phyloP scores from a whole-genome alignment of 495 filamentous ascomycete genomes.

The Aspergillus nidulans region DNA sequence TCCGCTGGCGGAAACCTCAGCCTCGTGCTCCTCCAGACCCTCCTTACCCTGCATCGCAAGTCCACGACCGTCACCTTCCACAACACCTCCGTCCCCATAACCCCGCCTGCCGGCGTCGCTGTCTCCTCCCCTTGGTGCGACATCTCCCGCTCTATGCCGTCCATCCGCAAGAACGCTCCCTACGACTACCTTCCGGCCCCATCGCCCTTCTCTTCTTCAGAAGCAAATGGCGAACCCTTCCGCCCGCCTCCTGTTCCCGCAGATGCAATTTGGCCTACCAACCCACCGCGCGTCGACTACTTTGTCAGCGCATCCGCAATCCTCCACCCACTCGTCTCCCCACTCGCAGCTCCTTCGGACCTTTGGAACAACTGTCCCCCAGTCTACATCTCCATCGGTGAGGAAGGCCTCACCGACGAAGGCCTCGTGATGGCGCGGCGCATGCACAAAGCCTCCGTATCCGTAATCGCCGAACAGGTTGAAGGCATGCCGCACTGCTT shows the following conservation, averaged over 20 bases:
- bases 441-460: conserved; percentile 56
- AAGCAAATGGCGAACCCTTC: conserved; percentile 9
- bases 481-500: conserved; percentile 92
- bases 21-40: conserved; percentile 65
- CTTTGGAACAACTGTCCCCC: conserved; percentile 68
- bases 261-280: conserved; percentile 66
- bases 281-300: conserved; percentile 63
- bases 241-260: conserved; percentile 32
- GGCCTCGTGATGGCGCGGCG: conserved; percentile 56
- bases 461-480: conserved; percentile 67
- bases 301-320: conserved; percentile 61
- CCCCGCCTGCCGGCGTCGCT: conserved; percentile 66
- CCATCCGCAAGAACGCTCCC: conserved; percentile 52
- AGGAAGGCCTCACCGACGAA: conserved; percentile 78
- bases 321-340: conserved; percentile 71
- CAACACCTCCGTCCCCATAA: conserved; percentile 53
- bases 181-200: conserved; percentile 72
- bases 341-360: conserved; percentile 51
- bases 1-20: conserved; percentile 79
- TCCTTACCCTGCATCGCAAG: conserved; percentile 64
- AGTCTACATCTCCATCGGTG: conserved; percentile 67
- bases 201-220: conserved; percentile 25
- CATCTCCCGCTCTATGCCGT: conserved; percentile 68
- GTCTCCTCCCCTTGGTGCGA: conserved; percentile 73
- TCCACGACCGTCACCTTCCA: conserved; percentile 58